Evolutionary conservation across 257 asterid species (phyloP), one percentile per base, ranked within the genome.

Genomic region (Petrea volubilis): DNA sequence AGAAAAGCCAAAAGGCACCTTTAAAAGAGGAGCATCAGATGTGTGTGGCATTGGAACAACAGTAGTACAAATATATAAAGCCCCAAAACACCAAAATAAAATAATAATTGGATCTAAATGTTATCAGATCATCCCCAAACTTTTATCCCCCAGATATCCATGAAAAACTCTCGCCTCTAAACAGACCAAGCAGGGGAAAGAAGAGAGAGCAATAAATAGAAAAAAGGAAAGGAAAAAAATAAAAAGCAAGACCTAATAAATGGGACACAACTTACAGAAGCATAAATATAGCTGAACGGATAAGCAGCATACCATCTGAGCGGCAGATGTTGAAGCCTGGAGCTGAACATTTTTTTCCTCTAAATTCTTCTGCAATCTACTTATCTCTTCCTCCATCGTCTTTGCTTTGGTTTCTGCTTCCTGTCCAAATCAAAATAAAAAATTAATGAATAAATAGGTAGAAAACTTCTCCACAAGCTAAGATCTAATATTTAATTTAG

Each of bases 391-490:
- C 76, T 85, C 88, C 96, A 88, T 78, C 70, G 38, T 83, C 81
- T 77, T 86, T 9, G 95, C 91, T 77, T 85, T 90, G 20, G 60
- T 75, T 79, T 92, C 97, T 0, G 91, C 93, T 74, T 88, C 89
- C 98, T 92, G 79, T 14, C 58, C 38, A 64, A 43, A 18, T 60
- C 58, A 38, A 64, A 31, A 15, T 57, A 34, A 64, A n/a, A 61
- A 73, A 31, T 24, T 40, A 51, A 74, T 60, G 66, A 40, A 33
- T 8, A n/a, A 2, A 44, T 15, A 18, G 1, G 12, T 1, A 6
- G 15, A 12, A 49, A 12, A 28, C 29, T 15, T 12, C 34, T 29
- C 55, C 52, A 49, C 21, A 20, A n/a, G 18, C 25, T 9, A 43
- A 41, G 20, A 28, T 25, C 51, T 17, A 38, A 5, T 31, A n/a